Evolutionary conservation across 116 monocot genomes (phyloP), one percentile per base, ranked within the genome.

Genomic region (Zostera marina): DNA sequence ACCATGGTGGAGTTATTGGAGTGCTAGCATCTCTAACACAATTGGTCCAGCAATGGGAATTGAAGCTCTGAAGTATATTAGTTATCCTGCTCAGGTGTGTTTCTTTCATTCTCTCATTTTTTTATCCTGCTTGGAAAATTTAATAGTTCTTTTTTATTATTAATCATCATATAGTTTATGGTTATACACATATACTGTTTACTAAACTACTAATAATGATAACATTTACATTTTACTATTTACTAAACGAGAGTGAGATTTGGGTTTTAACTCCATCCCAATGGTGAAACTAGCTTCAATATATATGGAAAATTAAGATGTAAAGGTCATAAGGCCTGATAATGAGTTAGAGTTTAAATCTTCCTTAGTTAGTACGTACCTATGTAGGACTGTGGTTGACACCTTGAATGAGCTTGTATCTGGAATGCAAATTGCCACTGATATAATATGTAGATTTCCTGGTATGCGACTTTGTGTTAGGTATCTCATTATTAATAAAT

Each of bases 351-450:
- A n/a, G n/a, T n/a, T n/a, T n/a, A n/a, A n/a, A n/a, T n/a, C n/a
- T n/a, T n/a, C n/a, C n/a, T n/a, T n/a, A n/a, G n/a, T n/a, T n/a
- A n/a, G n/a, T n/a, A n/a, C n/a, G n/a, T n/a, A n/a, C n/a, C n/a
- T n/a, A n/a, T n/a, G n/a, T 65, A 91, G 75, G 63, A 84, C 69
- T 54, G 99, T 99, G 49, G 91, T 84, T 52, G 91, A 91, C 68
- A 91, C 91, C 16, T 64, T 91, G 53, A 75, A 20, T 66, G 72
- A 77, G 53, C 79, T 99, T 63, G 99, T 99, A 19, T 91, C 99
- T 63, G 91, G 79, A 54, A 99, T 91, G 91, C 91, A 90, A 69
- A 83, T 99, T 73, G 99, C 91, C 9, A 99, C 99, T 69, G 99
- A 99, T 63, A 74, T 99, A 68, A 99, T 99, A 46, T 99, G 91